These are phyloP conservation scores for Penicillium flavigenum DNA, from an alignment of 495 filamentous ascomycete species.

Conservation along the genomic window DNA sequence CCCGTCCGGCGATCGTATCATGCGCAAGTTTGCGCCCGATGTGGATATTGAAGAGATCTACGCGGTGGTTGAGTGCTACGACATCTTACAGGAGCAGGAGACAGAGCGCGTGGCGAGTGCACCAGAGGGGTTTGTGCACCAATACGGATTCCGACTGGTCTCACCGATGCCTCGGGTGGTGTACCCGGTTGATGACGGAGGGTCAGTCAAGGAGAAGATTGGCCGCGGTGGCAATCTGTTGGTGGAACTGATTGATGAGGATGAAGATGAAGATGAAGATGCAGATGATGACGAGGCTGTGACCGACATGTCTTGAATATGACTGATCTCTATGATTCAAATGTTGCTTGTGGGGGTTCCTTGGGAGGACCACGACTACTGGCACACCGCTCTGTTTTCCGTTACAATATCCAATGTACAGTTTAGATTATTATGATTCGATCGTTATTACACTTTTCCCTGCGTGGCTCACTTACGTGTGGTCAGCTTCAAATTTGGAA, in stretches of 20 bases:
- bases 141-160: conserved; percentile 78
- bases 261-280: conserved; percentile 47
- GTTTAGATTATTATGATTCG: neutral
- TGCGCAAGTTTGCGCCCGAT: conserved; percentile 66
- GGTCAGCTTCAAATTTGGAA: conserved; percentile 1
- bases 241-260: conserved; percentile 68
- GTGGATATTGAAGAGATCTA: conserved; percentile 84
- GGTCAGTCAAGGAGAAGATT: conserved; percentile 66
- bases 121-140: conserved; percentile 71
- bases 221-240: conserved; percentile 86
- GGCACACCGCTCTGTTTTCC: neutral
- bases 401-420: neutral
- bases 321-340: neutral
- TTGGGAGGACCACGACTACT: neutral
- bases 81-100: conserved; percentile 49
- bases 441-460: neutral
- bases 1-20: conserved; percentile 66
- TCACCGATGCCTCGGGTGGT: conserved; percentile 78
- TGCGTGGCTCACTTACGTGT: neutral
- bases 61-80: conserved; percentile 93
- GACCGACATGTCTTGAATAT: conserved; percentile 11
- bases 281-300: conserved; percentile 25
- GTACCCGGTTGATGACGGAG: conserved; percentile 63
- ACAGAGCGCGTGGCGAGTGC: conserved; percentile 35
- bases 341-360: neutral